Evolutionary conservation across 2,329 filamentous ascomycete genomes (phyloP), one percentile per base, ranked within the genome.

Genomic region (Hymenoscyphus occultus): DNA sequence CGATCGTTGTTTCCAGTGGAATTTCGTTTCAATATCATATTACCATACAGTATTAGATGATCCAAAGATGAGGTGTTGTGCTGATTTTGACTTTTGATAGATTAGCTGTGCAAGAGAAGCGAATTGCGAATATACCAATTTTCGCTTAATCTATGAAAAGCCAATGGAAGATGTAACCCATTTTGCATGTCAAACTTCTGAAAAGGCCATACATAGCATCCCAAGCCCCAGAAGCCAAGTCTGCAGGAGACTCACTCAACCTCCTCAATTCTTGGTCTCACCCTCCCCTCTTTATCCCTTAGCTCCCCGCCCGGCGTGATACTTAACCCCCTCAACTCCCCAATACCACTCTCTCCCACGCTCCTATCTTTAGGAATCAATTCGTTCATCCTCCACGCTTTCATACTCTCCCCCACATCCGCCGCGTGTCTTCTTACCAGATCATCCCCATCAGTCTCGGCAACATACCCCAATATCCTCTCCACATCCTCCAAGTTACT

Each of bases 381-480:
- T 19, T 77, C 79, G 62, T 83, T 80, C 74, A 88, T 76, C 65
- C 82, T 81, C 84, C 86, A 88, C 65, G 82, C 84, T 69, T 87
- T 83, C 66, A 92, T 73, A 59, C 84, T 88, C 74, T 91, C 89
- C 12, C 87, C 75, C n/a, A 89, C 87, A 70, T 87, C 87, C 39
- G 77, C 78, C 2, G 88, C 88, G 75, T 92, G 89, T 70, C 87
- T 82, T 67, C 82, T 82, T 12, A 91, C 90, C 54, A 93, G 77
- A 0, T 84, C 88, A 73, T 93, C 90, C 31, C 81, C 83, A 75
- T 93, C 90, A 31, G 86, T 87, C 48, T 78, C 80, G 6, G 82
- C 81, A n/a, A 90, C 81, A 75, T 91, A 92, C 61, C 77, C 76
- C 51, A 92, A 74, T 10, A 88, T 83, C 59, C 84, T 80, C 70